Evolutionary conservation across 148 eudicot species (phyloP), one percentile per base, ranked within the genome.

Genomic region (Cornus florida): DNA sequence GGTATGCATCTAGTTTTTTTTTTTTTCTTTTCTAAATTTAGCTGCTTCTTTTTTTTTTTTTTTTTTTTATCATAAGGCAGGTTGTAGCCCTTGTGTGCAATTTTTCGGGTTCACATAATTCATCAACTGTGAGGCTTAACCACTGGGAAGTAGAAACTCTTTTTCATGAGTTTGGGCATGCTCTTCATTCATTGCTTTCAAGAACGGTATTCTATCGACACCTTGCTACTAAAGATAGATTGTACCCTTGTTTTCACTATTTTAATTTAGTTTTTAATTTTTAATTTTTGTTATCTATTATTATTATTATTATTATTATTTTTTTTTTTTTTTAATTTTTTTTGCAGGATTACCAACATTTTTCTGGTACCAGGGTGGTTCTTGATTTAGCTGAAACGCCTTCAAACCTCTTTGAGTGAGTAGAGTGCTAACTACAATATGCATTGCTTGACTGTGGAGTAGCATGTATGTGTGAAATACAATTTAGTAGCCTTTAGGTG

Each of bases 301-400:
- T 28, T 28, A 28, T 28, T 35, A 35, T 2, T 35, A 35, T 35
- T 35, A 35, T 35, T 35, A 17, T 70, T 56, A 79, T 35, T 35
- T 35, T 41, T 50, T 28, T 80, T 88, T 41, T 50, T 28, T 80
- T 88, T n/a, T n/a, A n/a, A n/a, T n/a, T n/a, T n/a, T 41, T 50
- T 28, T 80, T 88, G 80, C 83, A 95, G 99, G 97, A 95, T 84
- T 93, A 89, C 82, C 99, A 95, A 80, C 99, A 95, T 83, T 92
- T 95, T 83, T 95, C 99, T 31, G 99, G 99, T 41, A 95, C 99
- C 73, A 90, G 99, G 83, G 97, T 93, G 79, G 90, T 87, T 80
- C 91, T 93, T 82, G 99, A 95, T 89, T 85, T 95, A 69, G 99
- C 99, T 83, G 99, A 95, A 89, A 93, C 97, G 62, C 99, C 99